These are phyloP conservation scores for Goffeauzyma gilvescens DNA, from an alignment of 768 basidiomycete species.

Conservation along the genomic window DNA sequence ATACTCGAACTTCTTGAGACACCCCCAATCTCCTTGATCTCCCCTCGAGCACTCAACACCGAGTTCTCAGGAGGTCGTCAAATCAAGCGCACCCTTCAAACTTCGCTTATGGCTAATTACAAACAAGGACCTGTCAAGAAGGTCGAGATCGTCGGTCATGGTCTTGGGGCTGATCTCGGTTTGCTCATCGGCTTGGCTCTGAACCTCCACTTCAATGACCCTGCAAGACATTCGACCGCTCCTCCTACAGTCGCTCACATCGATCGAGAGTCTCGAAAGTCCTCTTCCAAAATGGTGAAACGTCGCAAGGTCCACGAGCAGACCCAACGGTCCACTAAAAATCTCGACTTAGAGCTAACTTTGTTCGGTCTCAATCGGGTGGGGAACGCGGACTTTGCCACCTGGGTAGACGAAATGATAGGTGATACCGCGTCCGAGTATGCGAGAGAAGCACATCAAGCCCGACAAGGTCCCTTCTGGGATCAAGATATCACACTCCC, in stretches of 20 bases:
- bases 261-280: too few relatives aligned
- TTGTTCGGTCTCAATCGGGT: slow-evolving; percentile 21
- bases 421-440: background rate
- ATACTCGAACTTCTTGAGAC: slow-evolving; percentile 15
- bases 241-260: background rate
- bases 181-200: slow-evolving; percentile 18
- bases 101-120: too few relatives aligned
- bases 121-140: slow-evolving; percentile 15
- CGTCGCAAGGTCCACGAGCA: background rate
- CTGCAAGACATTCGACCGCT: background rate
- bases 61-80: too few relatives aligned
- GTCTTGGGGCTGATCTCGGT: slow-evolving; percentile 18
- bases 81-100: too few relatives aligned
- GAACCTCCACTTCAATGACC: slow-evolving; percentile 10
- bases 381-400: slow-evolving; percentile 17
- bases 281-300: too few relatives aligned
- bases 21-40: slow-evolving; percentile 9
- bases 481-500: too few relatives aligned
- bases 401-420: slow-evolving; percentile 15
- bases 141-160: slow-evolving; percentile 25
- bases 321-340: background rate
- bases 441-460: too few relatives aligned
- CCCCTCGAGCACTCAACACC: background rate
- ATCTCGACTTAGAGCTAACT: slow-evolving; percentile 13
- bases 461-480: too few relatives aligned